phyloP scores from a whole-genome alignment of 2,329 filamentous ascomycete genomes.

The Verticillium nubilum region DNA sequence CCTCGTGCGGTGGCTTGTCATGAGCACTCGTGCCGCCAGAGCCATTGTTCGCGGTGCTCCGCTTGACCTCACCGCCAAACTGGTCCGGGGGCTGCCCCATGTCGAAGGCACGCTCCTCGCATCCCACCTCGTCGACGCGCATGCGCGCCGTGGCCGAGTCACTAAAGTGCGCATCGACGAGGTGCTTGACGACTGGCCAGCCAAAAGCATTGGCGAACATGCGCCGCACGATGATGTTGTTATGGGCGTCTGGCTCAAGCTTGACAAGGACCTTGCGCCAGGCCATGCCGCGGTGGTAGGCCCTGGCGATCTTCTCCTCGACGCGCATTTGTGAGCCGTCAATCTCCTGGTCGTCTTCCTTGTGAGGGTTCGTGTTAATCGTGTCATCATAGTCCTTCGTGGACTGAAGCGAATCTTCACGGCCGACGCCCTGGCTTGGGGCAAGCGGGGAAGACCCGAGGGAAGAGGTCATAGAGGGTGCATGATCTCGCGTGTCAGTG shows the following conservation, averaged over 20 bases:
- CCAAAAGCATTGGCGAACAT: slow-evolving; percentile 98
- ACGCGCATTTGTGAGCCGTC: slow-evolving; percentile 74
- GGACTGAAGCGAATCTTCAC: slow-evolving; percentile 38
- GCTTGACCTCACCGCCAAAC: slow-evolving; percentile 61
- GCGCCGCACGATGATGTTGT: slow-evolving; percentile 93
- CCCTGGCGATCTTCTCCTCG: slow-evolving; percentile 95
- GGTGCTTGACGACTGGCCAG: slow-evolving; percentile 93
- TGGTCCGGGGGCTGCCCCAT: slow-evolving; percentile 49
- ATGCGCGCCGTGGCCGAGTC: slow-evolving; percentile 62
- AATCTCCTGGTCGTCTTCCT: slow-evolving; percentile 27
- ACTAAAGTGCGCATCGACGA: slow-evolving; percentile 91
- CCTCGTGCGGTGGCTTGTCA: slow-evolving; percentile 6
- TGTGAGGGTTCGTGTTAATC: slow-evolving; percentile 38
- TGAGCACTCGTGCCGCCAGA: slow-evolving; percentile 12
- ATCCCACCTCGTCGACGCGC: slow-evolving; percentile 61
- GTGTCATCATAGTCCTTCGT: slow-evolving; percentile 48
- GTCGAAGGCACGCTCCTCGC: slow-evolving; percentile 63
- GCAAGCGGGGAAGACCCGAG: slow-evolving; percentile 7
- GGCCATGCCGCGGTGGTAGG: slow-evolving; percentile 84
- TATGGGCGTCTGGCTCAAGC: slow-evolving; percentile 93
- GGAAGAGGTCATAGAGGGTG: not conserved
- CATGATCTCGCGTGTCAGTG: slow-evolving; percentile 5
- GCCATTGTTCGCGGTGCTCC: slow-evolving; percentile 20
- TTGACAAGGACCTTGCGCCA: slow-evolving; percentile 98
- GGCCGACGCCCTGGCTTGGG: slow-evolving; percentile 23